Conservation (phyloP, 768 basidiomycete genomes). For the Russula dissimulans region DNA sequence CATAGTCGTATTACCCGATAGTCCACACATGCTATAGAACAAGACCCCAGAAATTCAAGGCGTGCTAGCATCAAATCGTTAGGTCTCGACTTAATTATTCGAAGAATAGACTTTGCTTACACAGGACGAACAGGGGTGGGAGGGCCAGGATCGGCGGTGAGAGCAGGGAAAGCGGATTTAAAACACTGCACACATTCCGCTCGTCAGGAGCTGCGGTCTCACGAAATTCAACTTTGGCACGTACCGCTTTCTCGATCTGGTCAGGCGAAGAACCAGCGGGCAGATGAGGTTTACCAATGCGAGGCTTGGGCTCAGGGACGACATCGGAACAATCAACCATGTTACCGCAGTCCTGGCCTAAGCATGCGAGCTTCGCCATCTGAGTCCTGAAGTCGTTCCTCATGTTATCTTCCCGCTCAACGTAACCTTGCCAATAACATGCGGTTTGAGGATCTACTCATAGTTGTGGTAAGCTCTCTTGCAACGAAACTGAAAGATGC, state of each 20-base stretch:
- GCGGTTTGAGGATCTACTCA: conserved; percentile 26
- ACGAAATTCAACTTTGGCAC: background rate
- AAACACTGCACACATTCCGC: background rate
- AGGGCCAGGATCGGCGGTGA: conserved; percentile 4
- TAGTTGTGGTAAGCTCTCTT: background rate
- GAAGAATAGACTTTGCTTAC: background rate
- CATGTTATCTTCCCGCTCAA: conserved; percentile 25
- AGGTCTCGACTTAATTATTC: background rate
- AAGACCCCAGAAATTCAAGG: background rate
- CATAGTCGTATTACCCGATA: no score
- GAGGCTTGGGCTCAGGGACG: conserved; percentile 6
- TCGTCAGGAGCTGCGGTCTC: background rate
- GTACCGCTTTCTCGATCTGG: conserved; percentile 2
- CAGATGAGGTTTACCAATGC: background rate
- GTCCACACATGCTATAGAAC: background rate
- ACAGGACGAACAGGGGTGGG: background rate
- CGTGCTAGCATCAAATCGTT: background rate
- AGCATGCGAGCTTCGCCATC: conserved; percentile 26
- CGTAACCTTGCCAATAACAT: conserved; percentile 29
- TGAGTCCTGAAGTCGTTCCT: conserved; percentile 22
- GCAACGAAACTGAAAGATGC: background rate
- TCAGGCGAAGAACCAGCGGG: conserved; percentile 1
- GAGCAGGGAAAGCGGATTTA: background rate
- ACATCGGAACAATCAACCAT: conserved; percentile 21
- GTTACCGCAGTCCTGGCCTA: conserved; percentile 22